These are phyloP conservation scores for Penicillium sp. DNA, from an alignment of 2,329 filamentous ascomycete genomes.

Conservation along the genomic window DNA sequence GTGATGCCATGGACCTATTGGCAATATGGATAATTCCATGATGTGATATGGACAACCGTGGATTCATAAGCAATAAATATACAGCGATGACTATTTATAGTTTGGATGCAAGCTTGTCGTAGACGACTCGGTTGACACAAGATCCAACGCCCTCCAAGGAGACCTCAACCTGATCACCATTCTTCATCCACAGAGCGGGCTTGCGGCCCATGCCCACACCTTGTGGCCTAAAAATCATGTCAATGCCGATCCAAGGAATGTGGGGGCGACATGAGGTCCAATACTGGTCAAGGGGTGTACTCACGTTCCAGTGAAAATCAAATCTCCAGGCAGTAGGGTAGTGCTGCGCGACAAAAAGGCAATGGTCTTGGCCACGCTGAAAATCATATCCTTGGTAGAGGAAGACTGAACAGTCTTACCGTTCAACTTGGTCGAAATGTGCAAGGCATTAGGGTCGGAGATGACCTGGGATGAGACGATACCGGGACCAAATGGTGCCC, in stretches of 20 bases:
- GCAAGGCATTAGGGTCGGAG: constrained; percentile 40
- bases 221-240: constrained; percentile 51
- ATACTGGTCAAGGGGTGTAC: constrained; percentile 16
- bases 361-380: constrained; percentile 48
- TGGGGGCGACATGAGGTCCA: neutral
- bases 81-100: constrained; percentile 25
- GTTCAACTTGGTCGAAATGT: constrained; percentile 50
- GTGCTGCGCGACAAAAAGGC: constrained; percentile 48
- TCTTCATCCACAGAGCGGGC: constrained; percentile 66
- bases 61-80: neutral
- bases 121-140: constrained; percentile 46
- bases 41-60: neutral
- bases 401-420: constrained; percentile 50
- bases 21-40: neutral
- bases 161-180: constrained; percentile 71
- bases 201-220: constrained; percentile 71
- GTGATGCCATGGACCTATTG: neutral
- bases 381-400: constrained; percentile 52
- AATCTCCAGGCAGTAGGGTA: constrained; percentile 41
- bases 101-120: constrained; percentile 42
- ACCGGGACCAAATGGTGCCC: constrained; percentile 71
- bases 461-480: constrained; percentile 61
- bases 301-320: constrained; percentile 49
- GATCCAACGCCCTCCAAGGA: constrained; percentile 65
- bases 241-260: neutral